Conservation (phyloP, 768 basidiomycete genomes). For the Suillus placidus region DNA sequence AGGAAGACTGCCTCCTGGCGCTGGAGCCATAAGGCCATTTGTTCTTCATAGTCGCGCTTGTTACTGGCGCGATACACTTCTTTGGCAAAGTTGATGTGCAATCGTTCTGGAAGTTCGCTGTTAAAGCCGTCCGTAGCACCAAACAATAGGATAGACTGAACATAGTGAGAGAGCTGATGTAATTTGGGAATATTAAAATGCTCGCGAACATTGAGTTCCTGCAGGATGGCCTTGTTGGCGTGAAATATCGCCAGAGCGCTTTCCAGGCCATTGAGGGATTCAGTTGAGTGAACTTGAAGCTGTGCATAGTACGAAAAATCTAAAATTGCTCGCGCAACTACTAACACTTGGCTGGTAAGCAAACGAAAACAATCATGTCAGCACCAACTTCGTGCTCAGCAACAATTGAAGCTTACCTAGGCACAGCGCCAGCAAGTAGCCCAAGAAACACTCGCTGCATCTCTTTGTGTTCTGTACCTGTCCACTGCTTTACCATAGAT, state of each 20-base stretch:
- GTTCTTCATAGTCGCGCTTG: no score
- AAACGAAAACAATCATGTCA: not conserved
- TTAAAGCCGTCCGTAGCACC: conserved; percentile 34
- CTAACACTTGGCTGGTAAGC: conserved; percentile 17
- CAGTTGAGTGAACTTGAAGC: conserved; percentile 28
- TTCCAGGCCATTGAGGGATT: conserved; percentile 27
- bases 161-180: conserved; percentile 34
- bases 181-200: conserved; percentile 43
- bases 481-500: conserved; percentile 43
- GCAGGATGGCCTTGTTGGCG: conserved; percentile 32
- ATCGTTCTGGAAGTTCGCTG: conserved; percentile 19
- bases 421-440: conserved; percentile 28
- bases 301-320: conserved; percentile 40
- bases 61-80: no score
- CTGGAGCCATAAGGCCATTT: not conserved
- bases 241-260: conserved; percentile 32
- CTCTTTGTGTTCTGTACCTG: conserved; percentile 43
- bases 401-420: not conserved
- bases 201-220: conserved; percentile 23
- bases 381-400: no score
- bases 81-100: no score
- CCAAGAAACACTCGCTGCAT: conserved; percentile 40
- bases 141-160: not conserved
- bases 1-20: not conserved
- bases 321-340: conserved; percentile 29